phyloP scores from a whole-genome alignment of 495 filamentous ascomycete genomes.

The Penicillium paradoxum region DNA sequence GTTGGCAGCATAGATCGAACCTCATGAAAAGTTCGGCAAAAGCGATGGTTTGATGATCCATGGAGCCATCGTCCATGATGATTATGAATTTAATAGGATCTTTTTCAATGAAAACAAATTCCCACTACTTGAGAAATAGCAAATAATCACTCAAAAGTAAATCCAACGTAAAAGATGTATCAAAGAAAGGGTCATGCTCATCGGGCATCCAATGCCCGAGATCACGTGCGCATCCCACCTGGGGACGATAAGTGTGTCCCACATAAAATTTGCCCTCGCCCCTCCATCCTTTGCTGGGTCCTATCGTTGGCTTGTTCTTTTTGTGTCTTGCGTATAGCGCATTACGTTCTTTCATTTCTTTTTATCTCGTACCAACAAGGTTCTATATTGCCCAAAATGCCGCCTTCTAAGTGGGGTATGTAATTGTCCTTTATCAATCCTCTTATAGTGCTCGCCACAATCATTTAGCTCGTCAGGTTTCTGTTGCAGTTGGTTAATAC shows the following conservation, averaged over 20 bases:
- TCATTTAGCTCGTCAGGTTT: background rate
- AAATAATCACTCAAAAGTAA: background rate
- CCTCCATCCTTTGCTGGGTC: constrained; percentile 24
- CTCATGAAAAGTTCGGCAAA: constrained; percentile 5
- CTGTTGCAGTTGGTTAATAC: constrained; percentile 10
- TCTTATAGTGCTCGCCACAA: background rate
- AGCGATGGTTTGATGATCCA: constrained; percentile 16
- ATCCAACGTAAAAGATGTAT: background rate
- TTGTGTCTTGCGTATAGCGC: constrained; percentile 17
- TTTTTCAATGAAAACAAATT: constrained; percentile 23
- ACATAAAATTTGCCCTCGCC: constrained; percentile 32
- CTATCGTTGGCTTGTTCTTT: constrained; percentile 18
- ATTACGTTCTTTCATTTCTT: constrained; percentile 6
- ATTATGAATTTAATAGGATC: constrained; percentile 35
- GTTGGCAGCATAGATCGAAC: constrained; percentile 5
- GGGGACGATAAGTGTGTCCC: constrained; percentile 24
- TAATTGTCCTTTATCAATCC: constrained; percentile 19
- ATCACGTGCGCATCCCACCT: constrained; percentile 24
- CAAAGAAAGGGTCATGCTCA: constrained; percentile 3
- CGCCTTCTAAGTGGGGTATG: constrained; percentile 51
- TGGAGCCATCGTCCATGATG: constrained; percentile 20
- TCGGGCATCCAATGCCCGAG: constrained; percentile 22
- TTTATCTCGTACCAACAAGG: constrained; percentile 9
- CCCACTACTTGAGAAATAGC: constrained; percentile 1
- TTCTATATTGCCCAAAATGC: constrained; percentile 30